A percentile compares a stretch with the other conserved stretches of the same genome.
phyloP scores from a whole-genome alignment of 306 rosid genomes.

The Vicia villosa region DNA sequence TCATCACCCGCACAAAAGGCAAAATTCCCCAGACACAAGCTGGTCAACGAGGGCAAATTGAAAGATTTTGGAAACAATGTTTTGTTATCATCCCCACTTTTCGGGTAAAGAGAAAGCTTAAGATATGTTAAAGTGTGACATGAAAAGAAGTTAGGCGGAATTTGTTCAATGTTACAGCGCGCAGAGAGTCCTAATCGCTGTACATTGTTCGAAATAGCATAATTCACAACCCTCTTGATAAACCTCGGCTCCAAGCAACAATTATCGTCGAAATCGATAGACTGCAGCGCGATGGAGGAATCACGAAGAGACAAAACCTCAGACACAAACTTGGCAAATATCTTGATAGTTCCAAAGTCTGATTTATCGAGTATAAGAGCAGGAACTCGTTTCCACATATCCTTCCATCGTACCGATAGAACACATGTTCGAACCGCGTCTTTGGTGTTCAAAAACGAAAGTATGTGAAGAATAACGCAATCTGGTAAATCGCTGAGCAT shows the following conservation, averaged over 20 bases:
- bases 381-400: background rate
- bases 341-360: background rate
- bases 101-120: too few relatives aligned
- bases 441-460: slow-evolving; percentile 19
- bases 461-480: slow-evolving; percentile 20
- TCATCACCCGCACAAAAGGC: too few relatives aligned
- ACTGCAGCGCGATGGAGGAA: background rate
- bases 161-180: too few relatives aligned
- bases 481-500: slow-evolving; percentile 29
- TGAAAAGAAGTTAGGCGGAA: too few relatives aligned
- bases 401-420: slow-evolving; percentile 8
- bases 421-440: slow-evolving; percentile 22
- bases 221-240: too few relatives aligned
- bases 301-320: background rate
- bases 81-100: too few relatives aligned
- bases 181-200: too few relatives aligned
- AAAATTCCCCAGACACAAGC: too few relatives aligned
- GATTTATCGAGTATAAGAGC: background rate
- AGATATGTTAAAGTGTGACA: too few relatives aligned
- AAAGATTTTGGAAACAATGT: too few relatives aligned
- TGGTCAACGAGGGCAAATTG: too few relatives aligned
- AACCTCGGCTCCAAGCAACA: background rate
- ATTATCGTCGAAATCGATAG: background rate
- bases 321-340: background rate
- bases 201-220: background rate